These are phyloP conservation scores for Nakazawaea siamensis DNA, from an alignment of 805 yeast genomes.

Conservation along the genomic window DNA sequence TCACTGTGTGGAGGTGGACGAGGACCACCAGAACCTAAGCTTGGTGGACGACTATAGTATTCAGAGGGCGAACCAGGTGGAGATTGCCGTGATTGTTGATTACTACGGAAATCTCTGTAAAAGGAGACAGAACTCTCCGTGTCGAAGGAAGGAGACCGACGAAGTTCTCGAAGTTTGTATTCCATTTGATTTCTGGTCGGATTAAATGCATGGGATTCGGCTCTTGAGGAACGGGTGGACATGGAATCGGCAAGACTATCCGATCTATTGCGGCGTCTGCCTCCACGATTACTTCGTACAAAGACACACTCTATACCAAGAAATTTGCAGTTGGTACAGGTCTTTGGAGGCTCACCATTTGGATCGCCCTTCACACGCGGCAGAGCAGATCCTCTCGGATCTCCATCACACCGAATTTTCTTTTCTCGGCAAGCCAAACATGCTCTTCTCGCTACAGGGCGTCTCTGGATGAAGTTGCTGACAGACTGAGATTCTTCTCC, in stretches of 20 bases:
- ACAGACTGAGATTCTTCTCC: too few species aligned
- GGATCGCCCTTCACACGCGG: too few species aligned
- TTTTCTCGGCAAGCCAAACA: slow-evolving; percentile 58
- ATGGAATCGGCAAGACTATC: neutral
- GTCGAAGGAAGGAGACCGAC: slow-evolving; percentile 6
- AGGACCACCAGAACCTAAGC: too few species aligned
- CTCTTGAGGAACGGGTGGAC: neutral
- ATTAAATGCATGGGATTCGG: neutral
- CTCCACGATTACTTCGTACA: slow-evolving; percentile 51
- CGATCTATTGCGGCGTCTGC: slow-evolving; percentile 32
- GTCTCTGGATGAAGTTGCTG: slow-evolving; percentile 15
- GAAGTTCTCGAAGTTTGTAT: slow-evolving; percentile 1
- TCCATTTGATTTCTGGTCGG: slow-evolving; percentile 7
- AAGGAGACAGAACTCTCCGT: slow-evolving; percentile 2
- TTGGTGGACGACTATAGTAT: too few species aligned
- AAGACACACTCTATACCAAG: slow-evolving; percentile 43
- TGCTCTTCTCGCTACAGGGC: slow-evolving; percentile 53
- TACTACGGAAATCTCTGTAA: slow-evolving; percentile 6
- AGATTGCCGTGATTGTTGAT: too few species aligned
- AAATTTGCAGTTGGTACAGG: slow-evolving; percentile 42
- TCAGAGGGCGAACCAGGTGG: too few species aligned
- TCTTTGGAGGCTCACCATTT: too few species aligned
- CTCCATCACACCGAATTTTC: slow-evolving; percentile 63
- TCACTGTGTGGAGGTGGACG: too few species aligned
- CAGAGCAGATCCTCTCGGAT: too few species aligned